Evolutionary conservation across 371 early-diverging fungal genomes (phyloP).

Genomic region (Haplosporangium sp.): DNA sequence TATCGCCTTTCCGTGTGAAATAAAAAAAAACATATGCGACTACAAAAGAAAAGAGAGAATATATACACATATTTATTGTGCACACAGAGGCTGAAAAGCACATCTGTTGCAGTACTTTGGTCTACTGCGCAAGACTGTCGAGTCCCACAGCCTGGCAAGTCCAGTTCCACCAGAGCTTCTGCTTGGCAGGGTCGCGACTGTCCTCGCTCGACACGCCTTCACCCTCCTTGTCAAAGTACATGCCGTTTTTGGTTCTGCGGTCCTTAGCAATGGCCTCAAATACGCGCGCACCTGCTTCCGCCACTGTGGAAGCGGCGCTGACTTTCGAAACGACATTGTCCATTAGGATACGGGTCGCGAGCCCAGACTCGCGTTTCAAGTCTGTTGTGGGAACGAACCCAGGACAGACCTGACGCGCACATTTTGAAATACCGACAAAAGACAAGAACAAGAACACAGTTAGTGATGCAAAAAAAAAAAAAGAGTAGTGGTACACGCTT

Average conservation of each 20-base stretch:
- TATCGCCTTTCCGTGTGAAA: neutral
- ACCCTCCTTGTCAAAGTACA: constrained; percentile 21
- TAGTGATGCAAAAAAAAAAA: neutral
- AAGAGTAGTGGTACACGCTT: neutral
- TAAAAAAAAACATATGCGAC: neutral
- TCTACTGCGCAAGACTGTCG: constrained; percentile 9
- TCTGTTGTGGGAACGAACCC: constrained; percentile 51
- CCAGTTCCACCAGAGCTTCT: constrained; percentile 54
- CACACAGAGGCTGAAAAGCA: neutral
- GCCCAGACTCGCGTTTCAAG: constrained; percentile 39
- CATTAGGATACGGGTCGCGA: constrained; percentile 44
- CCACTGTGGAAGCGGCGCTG: constrained; percentile 36
- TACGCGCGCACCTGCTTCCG: constrained; percentile 40
- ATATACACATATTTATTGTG: neutral
- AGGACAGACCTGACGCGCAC: constrained; percentile 30
- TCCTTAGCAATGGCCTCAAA: constrained; percentile 22
- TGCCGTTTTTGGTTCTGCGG: constrained; percentile 17
- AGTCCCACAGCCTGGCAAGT: constrained; percentile 25
- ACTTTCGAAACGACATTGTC: constrained; percentile 42
- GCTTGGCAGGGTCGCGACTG: constrained; percentile 33
- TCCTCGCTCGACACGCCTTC: constrained; percentile 34
- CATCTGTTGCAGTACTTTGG: neutral
- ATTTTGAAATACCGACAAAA: neutral
- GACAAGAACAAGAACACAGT: neutral
- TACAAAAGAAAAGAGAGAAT: neutral